phyloP scores from a whole-genome alignment of 2,329 filamentous ascomycete species.

The Exserohilum rostratum region DNA sequence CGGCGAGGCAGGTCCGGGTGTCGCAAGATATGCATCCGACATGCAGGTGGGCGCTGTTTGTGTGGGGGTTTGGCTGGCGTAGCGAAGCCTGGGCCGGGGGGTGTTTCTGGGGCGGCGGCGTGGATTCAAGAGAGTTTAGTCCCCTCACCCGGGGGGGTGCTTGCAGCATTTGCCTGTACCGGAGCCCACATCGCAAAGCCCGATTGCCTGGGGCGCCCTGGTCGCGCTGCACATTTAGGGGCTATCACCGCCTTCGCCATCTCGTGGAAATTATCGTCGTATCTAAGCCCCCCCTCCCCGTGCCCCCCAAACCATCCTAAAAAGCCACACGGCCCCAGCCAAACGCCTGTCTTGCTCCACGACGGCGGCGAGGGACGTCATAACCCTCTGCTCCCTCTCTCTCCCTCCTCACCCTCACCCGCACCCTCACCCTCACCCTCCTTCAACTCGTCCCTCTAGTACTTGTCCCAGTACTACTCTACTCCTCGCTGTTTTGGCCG shows the following conservation, averaged over 20 bases:
- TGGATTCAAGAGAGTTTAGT: constrained; percentile 15
- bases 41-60: constrained; percentile 28
- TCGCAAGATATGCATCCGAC: constrained; percentile 24
- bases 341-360: neutral
- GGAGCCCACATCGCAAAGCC: constrained; percentile 21
- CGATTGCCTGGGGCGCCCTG: constrained; percentile 4
- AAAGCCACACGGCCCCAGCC: too few species aligned
- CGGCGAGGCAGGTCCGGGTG: neutral
- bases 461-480: too few species aligned
- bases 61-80: constrained; percentile 29
- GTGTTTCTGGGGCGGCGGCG: constrained; percentile 11
- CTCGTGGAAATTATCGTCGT: neutral
- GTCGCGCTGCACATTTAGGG: constrained; percentile 1
- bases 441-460: too few species aligned
- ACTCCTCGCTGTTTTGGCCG: too few species aligned
- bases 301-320: neutral
- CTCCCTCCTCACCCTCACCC: neutral
- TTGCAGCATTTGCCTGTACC: constrained; percentile 7
- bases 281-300: neutral
- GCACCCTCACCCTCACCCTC: too few species aligned
- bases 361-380: constrained; percentile 11
- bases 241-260: constrained; percentile 1
- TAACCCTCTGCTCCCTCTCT: neutral
- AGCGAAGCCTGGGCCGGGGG: too few species aligned
- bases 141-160: neutral